Base-by-base conservation (phyloP, 176 grass and related monocot genomes). In the Cenchrus americanus region DNA sequence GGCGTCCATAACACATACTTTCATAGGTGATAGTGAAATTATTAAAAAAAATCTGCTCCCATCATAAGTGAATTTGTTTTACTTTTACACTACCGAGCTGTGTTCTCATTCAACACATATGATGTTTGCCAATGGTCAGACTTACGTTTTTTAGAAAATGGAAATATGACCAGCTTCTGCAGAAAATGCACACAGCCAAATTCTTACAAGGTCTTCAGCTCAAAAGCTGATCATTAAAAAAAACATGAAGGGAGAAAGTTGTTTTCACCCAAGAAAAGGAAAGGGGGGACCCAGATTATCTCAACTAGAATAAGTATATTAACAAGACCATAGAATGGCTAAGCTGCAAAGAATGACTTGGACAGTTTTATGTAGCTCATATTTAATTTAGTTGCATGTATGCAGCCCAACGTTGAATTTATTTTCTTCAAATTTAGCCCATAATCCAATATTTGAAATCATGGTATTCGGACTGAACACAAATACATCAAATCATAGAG, bases 311-410 rank as follows among this genome's bases (percentile, higher is more conserved):
- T 34, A 68, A 34, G 51, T 23, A 69, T 59, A 68, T 68, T 30
- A 59, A 75, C 48, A 84, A 75, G 17, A 66, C 49, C 21, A 14
- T 7, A 82, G 10, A 76, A 82, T 40, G 44, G 32, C 18, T 61
- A 85, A 54, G 46, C 59, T 87, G 30, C 23, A 61, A 19, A 8
- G 17, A 48, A 24, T 83, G 46, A 78, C 13, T 57, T 9, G 12
- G 4, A n/a, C 14, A 67, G 10, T 74, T 34, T 10, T 67, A 8
- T 5, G 37, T 13, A 66, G 13, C 22, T 42, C 65, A 71, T 23
- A 42, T 64, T 23, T 14, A 78, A 27, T 64, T 19, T 19, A 78
- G 66, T n/a, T 47, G 9, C 22, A 18, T 72, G 22, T 34, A 63
- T 65, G 8, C 32, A 55, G 53, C 5, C 2, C 2, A 54, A 5